These are phyloP conservation scores for Dittrichia graveolens DNA, from an alignment of 129 eudicot species.

Conservation along the genomic window DNA sequence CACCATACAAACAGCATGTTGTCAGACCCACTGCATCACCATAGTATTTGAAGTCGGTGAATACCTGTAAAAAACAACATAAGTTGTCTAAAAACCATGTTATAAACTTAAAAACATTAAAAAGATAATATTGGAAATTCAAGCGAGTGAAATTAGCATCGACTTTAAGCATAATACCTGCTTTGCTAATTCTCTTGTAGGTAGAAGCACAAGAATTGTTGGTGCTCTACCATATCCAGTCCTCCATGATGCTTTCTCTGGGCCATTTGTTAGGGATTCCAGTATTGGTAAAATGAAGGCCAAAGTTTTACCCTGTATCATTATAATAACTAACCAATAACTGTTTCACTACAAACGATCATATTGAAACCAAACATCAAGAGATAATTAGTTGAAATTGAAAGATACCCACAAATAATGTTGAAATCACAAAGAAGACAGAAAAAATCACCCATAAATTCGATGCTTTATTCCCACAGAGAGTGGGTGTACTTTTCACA, in stretches of 20 bases:
- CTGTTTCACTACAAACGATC: not conserved
- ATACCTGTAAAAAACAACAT: conserved; percentile 43
- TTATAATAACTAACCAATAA: no score
- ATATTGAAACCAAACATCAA: no score
- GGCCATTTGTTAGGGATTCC: conserved; percentile 81
- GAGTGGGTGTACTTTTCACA: no score
- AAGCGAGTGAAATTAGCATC: no score
- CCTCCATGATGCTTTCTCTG: conserved; percentile 49
- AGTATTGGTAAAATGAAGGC: conserved; percentile 84
- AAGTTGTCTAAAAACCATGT: not conserved
- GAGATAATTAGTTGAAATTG: no score
- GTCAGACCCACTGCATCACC: conserved; percentile 71
- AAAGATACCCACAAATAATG: no score
- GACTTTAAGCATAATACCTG: conserved; percentile 58
- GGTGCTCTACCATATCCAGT: conserved; percentile 85
- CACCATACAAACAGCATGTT: conserved; percentile 84
- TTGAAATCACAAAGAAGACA: no score
- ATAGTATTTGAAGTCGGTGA: conserved; percentile 69
- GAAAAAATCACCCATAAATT: no score
- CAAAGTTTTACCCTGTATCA: conserved; percentile 82
- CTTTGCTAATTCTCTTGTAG: conserved; percentile 80
- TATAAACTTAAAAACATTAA: not conserved
- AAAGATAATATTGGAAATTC: no score
- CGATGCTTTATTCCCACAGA: no score
- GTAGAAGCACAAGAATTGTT: conserved; percentile 75